Percentiles rank a stretch among this genome's conserved stretches.
Conservation (phyloP, 1,284 basidiomycete species). For the Ceratobasidium sp. region DNA sequence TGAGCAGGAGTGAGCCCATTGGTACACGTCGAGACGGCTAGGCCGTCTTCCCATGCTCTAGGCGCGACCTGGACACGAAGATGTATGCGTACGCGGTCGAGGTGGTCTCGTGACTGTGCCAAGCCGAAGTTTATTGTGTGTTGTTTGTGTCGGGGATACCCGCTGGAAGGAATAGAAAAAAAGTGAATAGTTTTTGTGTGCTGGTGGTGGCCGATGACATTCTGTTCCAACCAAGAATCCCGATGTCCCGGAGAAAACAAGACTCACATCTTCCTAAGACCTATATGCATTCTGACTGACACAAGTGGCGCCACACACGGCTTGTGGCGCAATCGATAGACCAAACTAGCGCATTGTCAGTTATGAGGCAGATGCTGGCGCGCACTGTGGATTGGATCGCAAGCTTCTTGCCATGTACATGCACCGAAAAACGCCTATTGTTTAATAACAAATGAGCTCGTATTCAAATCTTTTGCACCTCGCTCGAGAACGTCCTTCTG, state of each 20-base stretch:
- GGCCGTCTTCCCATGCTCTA: background rate
- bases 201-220: too few relatives aligned
- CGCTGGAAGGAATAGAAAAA: background rate
- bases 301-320: background rate
- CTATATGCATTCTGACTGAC: background rate
- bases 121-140: background rate
- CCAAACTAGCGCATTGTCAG: background rate
- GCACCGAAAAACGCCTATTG: too few relatives aligned
- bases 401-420: too few relatives aligned
- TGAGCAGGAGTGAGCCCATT: constrained; percentile 6
- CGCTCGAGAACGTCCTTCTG: background rate
- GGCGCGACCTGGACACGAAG: background rate
- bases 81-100: background rate
- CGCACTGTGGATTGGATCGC: too few relatives aligned
- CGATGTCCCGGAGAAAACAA: too few relatives aligned
- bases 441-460: too few relatives aligned
- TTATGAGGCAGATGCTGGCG: background rate
- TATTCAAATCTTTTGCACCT: too few relatives aligned
- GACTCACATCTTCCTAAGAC: too few relatives aligned
- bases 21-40: constrained; percentile 3
- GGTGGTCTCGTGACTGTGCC: background rate
- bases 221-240: too few relatives aligned
- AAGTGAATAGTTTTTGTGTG: too few relatives aligned
- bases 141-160: background rate
- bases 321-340: too few relatives aligned